A percentile compares a stretch with the other conserved stretches of the same genome.
phyloP scores from a whole-genome alignment of 352 stramenopile genomes.

The Phytophthora ohioensis region DNA sequence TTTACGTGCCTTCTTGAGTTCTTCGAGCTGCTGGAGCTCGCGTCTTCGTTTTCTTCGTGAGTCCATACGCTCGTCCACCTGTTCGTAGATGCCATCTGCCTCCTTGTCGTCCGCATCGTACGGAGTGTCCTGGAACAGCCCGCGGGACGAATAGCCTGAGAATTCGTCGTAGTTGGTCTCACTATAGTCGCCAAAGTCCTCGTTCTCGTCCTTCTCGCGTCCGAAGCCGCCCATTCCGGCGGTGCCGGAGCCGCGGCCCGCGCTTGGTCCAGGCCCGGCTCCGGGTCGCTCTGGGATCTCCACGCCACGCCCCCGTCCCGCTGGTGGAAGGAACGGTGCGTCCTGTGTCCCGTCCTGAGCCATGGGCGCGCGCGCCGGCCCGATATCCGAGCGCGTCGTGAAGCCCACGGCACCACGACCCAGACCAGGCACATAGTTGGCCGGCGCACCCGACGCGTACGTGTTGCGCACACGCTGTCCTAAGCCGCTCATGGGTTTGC shows the following conservation, averaged over 20 bases:
- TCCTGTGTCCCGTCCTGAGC: constrained; percentile 68
- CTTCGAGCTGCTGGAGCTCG: constrained; percentile 84
- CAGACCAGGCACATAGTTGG: constrained; percentile 96
- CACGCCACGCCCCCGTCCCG: constrained; percentile 66
- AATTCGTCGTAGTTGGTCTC: constrained; percentile 95
- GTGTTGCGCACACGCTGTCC: constrained; percentile 78
- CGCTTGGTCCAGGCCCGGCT: constrained; percentile 35
- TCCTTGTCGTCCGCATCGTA: constrained; percentile 98
- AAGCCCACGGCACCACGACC: constrained; percentile 97
- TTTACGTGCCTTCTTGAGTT: constrained; percentile 88
- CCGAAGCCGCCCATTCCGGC: constrained; percentile 86
- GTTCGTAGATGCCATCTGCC: constrained; percentile 96
- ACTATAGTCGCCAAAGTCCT: constrained; percentile 90
- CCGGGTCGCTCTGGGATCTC: constrained; percentile 23
- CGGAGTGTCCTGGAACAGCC: constrained; percentile 91
- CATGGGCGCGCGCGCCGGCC: constrained; percentile 81
- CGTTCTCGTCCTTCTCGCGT: constrained; percentile 87
- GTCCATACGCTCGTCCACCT: constrained; percentile 97
- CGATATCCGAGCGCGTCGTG: constrained; percentile 97
- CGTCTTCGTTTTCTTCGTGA: constrained; percentile 88
- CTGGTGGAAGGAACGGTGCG: constrained; percentile 77
- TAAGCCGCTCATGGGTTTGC: constrained; percentile 71
- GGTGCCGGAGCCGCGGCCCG: constrained; percentile 79
- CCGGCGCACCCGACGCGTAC: constrained; percentile 91
- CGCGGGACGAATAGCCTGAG: constrained; percentile 84